A percentile compares a stretch with the other conserved stretches of the same genome.
These are phyloP conservation scores for Eimeria praecox DNA, from an alignment of 169 alveolate genomes.

Conservation along the genomic window DNA sequence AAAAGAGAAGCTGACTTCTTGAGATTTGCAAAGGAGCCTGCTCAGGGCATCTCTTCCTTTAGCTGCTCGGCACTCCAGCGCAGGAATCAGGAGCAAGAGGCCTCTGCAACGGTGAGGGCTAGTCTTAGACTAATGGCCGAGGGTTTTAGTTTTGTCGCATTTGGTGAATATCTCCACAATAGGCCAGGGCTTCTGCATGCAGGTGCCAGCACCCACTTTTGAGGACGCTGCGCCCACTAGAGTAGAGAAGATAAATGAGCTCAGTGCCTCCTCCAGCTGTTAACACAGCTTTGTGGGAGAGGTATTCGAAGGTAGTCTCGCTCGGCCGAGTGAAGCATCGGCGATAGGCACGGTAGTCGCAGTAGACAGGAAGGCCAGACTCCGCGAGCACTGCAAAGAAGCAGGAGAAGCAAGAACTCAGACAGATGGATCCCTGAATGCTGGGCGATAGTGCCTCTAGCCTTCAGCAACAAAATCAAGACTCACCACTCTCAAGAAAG, in stretches of 20 bases:
- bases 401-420: not conserved
- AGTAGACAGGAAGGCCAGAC: conserved; percentile 23
- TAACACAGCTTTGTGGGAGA: not conserved
- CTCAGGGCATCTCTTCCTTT: not conserved
- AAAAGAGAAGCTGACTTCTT: not conserved
- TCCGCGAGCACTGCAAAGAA: conserved; percentile 36
- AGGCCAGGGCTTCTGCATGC: not conserved
- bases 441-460: not conserved
- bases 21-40: not conserved
- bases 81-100: too few relatives aligned
- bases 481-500: conserved; percentile 47
- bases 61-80: too few relatives aligned
- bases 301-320: not conserved
- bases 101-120: not conserved
- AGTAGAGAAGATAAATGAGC: conserved; percentile 33
- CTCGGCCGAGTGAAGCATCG: conserved; percentile 34
- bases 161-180: not conserved
- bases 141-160: not conserved
- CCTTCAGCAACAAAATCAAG: not conserved
- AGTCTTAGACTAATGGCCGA: not conserved
- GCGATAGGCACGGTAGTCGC: conserved; percentile 54
- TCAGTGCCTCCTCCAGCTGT: conserved; percentile 3
- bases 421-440: not conserved
- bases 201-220: conserved; percentile 4
- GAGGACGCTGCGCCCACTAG: conserved; percentile 60